Percentiles rank a stretch among this genome's conserved stretches.
These are phyloP conservation scores for Amborella trichopoda DNA, from an alignment of 164 flowering plant species.

Conservation along the genomic window DNA sequence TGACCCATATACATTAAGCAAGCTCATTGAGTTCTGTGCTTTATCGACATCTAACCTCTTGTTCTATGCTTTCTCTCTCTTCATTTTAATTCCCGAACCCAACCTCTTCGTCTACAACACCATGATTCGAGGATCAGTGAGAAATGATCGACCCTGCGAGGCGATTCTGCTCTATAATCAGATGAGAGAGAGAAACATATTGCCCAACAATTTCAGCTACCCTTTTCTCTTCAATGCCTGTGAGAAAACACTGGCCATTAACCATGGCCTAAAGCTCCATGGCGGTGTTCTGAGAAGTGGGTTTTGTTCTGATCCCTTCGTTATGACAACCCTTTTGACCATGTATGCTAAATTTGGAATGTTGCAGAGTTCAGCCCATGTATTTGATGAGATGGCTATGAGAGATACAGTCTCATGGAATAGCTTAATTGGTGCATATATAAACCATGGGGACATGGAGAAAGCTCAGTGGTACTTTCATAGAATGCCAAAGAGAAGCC, in stretches of 20 bases:
- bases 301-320: slow-evolving; percentile 29
- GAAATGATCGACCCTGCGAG: slow-evolving; percentile 12
- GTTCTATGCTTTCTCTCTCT: slow-evolving; percentile 5
- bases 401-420: slow-evolving; percentile 6
- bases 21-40: slow-evolving; percentile 9
- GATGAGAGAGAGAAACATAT: slow-evolving; percentile 40
- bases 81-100: slow-evolving; percentile 2
- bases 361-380: not conserved
- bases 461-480: slow-evolving; percentile 2
- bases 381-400: slow-evolving; percentile 6
- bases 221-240: slow-evolving; percentile 58
- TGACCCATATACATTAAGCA: slow-evolving; percentile 1
- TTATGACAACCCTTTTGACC: slow-evolving; percentile 15
- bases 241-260: slow-evolving; percentile 6
- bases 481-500: slow-evolving; percentile 7
- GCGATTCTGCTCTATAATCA: slow-evolving; percentile 38
- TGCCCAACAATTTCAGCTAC: slow-evolving; percentile 58
- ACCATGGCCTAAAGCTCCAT: slow-evolving; percentile 25
- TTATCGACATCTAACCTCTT: slow-evolving; percentile 1
- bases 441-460: not conserved
- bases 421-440: slow-evolving; percentile 1
- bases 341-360: slow-evolving; percentile 6
- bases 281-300: slow-evolving; percentile 47
- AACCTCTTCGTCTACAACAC: slow-evolving; percentile 58
- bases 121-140: slow-evolving; percentile 43